Evolutionary conservation across 441 rosid species (phyloP), one percentile per base, ranked within the genome.

Genomic region (Eutrema salsugineum): DNA sequence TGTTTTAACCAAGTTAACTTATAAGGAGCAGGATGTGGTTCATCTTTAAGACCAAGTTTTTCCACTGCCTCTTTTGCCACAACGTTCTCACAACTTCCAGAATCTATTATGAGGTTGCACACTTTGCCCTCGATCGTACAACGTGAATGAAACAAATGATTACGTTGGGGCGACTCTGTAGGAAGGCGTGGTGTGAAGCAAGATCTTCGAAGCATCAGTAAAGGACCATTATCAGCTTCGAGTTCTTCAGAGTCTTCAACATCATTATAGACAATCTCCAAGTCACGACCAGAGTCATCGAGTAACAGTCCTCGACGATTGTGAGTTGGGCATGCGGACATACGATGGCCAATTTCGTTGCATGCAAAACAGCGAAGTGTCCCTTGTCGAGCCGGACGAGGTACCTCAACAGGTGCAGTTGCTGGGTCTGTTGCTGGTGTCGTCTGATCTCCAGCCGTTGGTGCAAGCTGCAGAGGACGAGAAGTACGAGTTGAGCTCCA

Each of bases 381-480:
- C 0, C 42, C 42, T 38, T 11, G 42, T 0, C n/a, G 42, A 0
- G n/a, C 5, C 2, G 42, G 14, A 1, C 42, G n/a, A 2, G 14
- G 5, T 0, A 5, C 3, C 0, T 38, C 42, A 10, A 11, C 5
- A 0, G 42, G 42, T 0, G 4, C n/a, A 10, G 4, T 11, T 38
- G 42, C 14, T 1, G 2, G 8, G 0, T 8, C 2, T 8, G 38
- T 30, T 1, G 10, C 2, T 8, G 2, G 11, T 8, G 38, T 8
- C 1, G 2, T 0, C 0, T 35, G 38, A 9, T 8, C 11, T 1
- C 11, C 8, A 0, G 11, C 2, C 1, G 38, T 30, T 1, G 38
- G 0, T 8, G 11, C 0, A 8, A 1, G 0, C 0, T 11, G 2
- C 0, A 1, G 1, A 1, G 38, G 6, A 35, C 38, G 38, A 7